Evolutionary conservation across 371 early-diverging fungal species (phyloP).

Genomic region (Lichtheimia corymbifera): DNA sequence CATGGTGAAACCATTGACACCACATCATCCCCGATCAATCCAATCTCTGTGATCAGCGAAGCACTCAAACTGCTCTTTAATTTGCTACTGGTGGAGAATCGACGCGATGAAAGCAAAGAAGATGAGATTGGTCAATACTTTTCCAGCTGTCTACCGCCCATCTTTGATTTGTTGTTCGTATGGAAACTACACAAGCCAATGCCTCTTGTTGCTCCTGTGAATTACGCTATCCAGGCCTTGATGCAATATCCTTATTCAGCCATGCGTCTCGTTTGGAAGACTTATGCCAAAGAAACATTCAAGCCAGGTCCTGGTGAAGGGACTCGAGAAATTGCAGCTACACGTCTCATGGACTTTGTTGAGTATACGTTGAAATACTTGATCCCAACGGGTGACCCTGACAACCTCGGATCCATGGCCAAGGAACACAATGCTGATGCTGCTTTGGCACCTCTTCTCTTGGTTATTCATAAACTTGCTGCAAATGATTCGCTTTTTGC

Average conservation of each 20-base stretch:
- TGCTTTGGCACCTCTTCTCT: slow-evolving; percentile 64
- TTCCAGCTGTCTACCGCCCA: slow-evolving; percentile 26
- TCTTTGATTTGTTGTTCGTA: slow-evolving; percentile 37
- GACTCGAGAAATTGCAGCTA: slow-evolving; percentile 11
- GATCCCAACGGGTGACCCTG: slow-evolving; percentile 47
- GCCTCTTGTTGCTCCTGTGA: slow-evolving; percentile 72
- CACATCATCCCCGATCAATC: no score
- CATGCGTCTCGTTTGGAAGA: slow-evolving; percentile 42
- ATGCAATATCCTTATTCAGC: slow-evolving; percentile 59
- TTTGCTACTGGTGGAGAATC: slow-evolving; percentile 47
- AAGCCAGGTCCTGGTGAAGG: slow-evolving; percentile 13
- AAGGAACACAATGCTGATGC: slow-evolving; percentile 51
- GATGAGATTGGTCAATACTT: slow-evolving; percentile 24
- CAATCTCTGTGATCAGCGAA: slow-evolving; percentile 48
- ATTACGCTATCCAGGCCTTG: slow-evolving; percentile 74
- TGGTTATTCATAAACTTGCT: slow-evolving; percentile 55
- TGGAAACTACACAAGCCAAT: slow-evolving; percentile 50
- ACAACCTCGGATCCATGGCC: slow-evolving; percentile 13
- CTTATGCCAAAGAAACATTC: slow-evolving; percentile 20
- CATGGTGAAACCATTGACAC: no score
- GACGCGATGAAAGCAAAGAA: slow-evolving; percentile 18
- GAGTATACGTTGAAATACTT: slow-evolving; percentile 31
- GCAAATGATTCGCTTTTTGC: slow-evolving; percentile 44
- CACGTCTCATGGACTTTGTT: slow-evolving; percentile 23
- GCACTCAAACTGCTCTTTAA: slow-evolving; percentile 64